Evolutionary conservation across 2,329 filamentous ascomycete genomes (phyloP).

Genomic region (Nemania bipapillata): DNA sequence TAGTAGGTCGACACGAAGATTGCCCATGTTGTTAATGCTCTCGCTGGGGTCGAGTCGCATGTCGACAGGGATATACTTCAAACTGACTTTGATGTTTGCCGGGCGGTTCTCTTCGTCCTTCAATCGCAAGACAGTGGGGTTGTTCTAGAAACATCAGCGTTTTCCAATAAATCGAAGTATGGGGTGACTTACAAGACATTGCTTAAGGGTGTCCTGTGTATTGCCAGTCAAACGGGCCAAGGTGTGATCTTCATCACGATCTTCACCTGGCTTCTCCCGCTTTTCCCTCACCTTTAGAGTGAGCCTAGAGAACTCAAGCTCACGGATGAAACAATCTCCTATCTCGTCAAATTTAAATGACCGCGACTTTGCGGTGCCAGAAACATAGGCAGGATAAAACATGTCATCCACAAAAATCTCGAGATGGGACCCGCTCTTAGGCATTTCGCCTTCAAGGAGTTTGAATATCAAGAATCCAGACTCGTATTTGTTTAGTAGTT

Average conservation of each 20-base stretch:
- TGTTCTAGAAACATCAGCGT: constrained; percentile 70
- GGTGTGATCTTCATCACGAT: constrained; percentile 73
- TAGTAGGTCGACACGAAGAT: constrained; percentile 89
- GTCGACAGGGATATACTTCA: constrained; percentile 93
- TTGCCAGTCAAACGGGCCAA: constrained; percentile 85
- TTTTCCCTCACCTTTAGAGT: constrained; percentile 88
- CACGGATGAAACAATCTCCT: constrained; percentile 93
- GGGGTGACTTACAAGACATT: constrained; percentile 74
- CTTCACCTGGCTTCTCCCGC: constrained; percentile 76
- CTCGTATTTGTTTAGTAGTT: constrained; percentile 81
- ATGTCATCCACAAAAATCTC: constrained; percentile 95
- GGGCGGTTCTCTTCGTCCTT: constrained; percentile 79
- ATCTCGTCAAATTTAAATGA: constrained; percentile 86
- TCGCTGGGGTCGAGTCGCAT: constrained; percentile 95
- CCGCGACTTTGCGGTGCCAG: constrained; percentile 76
- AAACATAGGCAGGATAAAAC: constrained; percentile 87
- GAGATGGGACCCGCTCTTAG: constrained; percentile 77
- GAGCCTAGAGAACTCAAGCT: constrained; percentile 94
- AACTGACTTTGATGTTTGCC: constrained; percentile 86
- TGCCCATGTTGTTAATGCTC: constrained; percentile 99
- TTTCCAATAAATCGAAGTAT: background rate
- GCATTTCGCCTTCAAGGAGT: constrained; percentile 87
- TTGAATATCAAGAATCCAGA: constrained; percentile 95
- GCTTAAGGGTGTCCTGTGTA: constrained; percentile 86
- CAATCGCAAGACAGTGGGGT: constrained; percentile 82